Conservation (phyloP, 1,284 basidiomycete genomes). For the Leccinum variabile region DNA sequence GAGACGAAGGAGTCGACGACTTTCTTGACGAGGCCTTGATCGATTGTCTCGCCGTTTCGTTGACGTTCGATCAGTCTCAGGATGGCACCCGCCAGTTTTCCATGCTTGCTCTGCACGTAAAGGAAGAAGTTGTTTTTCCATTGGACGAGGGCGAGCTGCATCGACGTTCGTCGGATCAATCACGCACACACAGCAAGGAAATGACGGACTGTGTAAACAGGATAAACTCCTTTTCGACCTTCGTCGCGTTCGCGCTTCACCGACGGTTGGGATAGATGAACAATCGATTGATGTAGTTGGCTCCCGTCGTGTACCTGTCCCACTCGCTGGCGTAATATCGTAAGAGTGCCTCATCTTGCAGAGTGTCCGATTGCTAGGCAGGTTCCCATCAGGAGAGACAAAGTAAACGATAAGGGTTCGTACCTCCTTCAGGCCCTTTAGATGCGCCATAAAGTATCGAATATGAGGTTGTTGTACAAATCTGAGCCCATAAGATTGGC, state of each 20-base stretch:
- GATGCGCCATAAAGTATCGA: slow-evolving; percentile 80
- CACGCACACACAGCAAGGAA: neutral
- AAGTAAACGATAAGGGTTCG: slow-evolving; percentile 33
- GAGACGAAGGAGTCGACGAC: slow-evolving; percentile 96
- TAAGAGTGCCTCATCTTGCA: slow-evolving; percentile 86
- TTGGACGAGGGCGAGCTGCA: slow-evolving; percentile 88
- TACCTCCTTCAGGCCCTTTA: slow-evolving; percentile 66
- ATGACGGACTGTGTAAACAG: slow-evolving; percentile 89
- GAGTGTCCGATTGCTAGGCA: slow-evolving; percentile 68
- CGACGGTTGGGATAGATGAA: slow-evolving; percentile 98
- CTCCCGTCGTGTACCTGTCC: slow-evolving; percentile 96
- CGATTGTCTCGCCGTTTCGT: slow-evolving; percentile 92
- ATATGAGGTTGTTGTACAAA: slow-evolving; percentile 85
- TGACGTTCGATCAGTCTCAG: slow-evolving; percentile 90
- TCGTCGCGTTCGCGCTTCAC: slow-evolving; percentile 98
- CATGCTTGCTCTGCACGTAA: slow-evolving; percentile 78
- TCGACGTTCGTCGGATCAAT: slow-evolving; percentile 8
- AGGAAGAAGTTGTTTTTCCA: slow-evolving; percentile 95
- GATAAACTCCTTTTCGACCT: slow-evolving; percentile 93
- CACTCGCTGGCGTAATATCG: slow-evolving; percentile 93
- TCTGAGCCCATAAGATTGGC: slow-evolving; percentile 96
- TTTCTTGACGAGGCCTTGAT: slow-evolving; percentile 92
- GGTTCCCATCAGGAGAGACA: slow-evolving; percentile 10
- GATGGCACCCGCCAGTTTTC: slow-evolving; percentile 85
- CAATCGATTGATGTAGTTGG: slow-evolving; percentile 93